Percentiles rank a stretch among this genome's conserved stretches.
Evolutionary conservation across 2,329 filamentous ascomycete species (phyloP).

Genomic region (Colletotrichum sp.): DNA sequence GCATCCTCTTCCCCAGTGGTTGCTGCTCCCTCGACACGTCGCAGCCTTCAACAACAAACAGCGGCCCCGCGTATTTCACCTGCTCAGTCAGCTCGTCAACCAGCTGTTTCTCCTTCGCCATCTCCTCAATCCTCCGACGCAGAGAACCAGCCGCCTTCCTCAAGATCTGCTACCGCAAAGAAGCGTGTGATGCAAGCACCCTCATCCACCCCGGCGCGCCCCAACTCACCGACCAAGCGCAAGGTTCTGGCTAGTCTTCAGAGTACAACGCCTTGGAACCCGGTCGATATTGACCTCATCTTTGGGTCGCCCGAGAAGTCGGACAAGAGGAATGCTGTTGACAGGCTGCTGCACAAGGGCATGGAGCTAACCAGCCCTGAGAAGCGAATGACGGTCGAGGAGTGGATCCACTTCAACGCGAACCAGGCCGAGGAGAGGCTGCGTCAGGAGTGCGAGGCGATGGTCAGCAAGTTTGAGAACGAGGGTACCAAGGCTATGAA

Average conservation of each 20-base stretch:
- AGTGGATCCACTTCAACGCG: conserved; percentile 89
- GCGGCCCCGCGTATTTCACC: conserved; percentile 41
- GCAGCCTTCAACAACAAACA: conserved; percentile 48
- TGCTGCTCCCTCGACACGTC: conserved; percentile 9
- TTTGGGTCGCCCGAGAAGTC: conserved; percentile 55
- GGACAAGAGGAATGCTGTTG: conserved; percentile 58
- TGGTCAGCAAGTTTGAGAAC: conserved; percentile 83
- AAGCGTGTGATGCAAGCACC: conserved; percentile 54
- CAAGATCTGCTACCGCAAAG: conserved; percentile 55
- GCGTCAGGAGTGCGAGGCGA: conserved; percentile 79
- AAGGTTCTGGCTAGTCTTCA: conserved; percentile 62
- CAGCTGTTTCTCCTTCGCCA: conserved; percentile 65
- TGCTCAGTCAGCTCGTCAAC: conserved; percentile 55
- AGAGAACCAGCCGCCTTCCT: conserved; percentile 79
- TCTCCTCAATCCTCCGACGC: conserved; percentile 81
- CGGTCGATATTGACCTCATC: conserved; percentile 77
- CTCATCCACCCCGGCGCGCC: conserved; percentile 41
- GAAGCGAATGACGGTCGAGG: conserved; percentile 89
- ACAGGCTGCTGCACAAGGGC: conserved; percentile 57
- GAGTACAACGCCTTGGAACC: conserved; percentile 69
- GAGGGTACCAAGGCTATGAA: conserved; percentile 82
- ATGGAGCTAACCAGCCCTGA: conserved; percentile 74
- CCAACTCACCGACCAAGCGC: conserved; percentile 66
- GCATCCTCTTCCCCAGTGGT: conserved; percentile 27
- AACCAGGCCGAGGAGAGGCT: conserved; percentile 80